Evolutionary conservation across 2,329 filamentous ascomycete species (phyloP).

Genomic region (Trichoderma simmonsii): DNA sequence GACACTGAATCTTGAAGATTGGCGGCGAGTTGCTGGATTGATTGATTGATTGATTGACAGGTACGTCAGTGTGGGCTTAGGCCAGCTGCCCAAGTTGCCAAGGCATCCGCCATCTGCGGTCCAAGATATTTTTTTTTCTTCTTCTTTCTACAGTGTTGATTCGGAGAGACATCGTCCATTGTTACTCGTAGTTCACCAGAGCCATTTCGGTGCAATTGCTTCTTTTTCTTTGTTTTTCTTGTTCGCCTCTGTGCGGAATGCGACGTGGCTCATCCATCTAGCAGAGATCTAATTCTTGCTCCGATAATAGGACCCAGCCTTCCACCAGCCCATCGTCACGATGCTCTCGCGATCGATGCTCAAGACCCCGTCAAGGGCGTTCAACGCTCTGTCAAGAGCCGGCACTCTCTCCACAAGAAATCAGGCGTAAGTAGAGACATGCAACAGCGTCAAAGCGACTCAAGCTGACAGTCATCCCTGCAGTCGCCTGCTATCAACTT

Average conservation of each 20-base stretch:
- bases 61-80: not conserved
- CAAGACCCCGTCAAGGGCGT: slow-evolving; percentile 15
- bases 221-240: not conserved
- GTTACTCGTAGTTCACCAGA: not conserved
- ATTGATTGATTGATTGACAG: not conserved
- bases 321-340: not conserved
- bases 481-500: slow-evolving; percentile 52
- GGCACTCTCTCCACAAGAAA: slow-evolving; percentile 18
- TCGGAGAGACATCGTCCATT: not conserved
- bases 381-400: slow-evolving; percentile 21
- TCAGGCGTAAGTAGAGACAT: slow-evolving; percentile 18
- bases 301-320: slow-evolving; percentile 7
- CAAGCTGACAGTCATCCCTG: not conserved
- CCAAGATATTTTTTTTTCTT: not conserved
- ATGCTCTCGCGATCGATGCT: slow-evolving; percentile 25
- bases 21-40: not conserved
- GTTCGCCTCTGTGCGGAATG: not conserved
- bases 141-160: too few species aligned
- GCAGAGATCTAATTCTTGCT: not conserved
- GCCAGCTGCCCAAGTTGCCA: not conserved
- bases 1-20: not conserved
- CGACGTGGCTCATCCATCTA: not conserved
- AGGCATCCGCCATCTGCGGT: not conserved
- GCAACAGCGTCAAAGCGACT: not conserved
- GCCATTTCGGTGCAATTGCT: not conserved